Evolutionary conservation across 805 yeast species (phyloP), one percentile per base, ranked within the genome.

Genomic region (Yamadazyma kitorensis): DNA sequence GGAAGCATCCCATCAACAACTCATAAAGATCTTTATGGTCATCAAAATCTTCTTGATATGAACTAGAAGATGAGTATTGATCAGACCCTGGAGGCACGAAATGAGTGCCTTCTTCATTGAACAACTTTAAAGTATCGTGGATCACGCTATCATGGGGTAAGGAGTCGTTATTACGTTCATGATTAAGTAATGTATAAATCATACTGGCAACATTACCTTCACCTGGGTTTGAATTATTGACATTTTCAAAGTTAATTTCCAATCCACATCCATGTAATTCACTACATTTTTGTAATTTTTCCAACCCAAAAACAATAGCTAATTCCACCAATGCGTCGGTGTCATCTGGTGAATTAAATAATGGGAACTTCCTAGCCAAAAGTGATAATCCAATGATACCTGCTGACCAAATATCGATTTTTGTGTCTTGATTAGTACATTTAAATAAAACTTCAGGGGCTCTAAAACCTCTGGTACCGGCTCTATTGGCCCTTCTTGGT

Each of bases 391-490:
- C 71, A 41, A 89, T 84, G 9, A 88, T 87, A 2, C 96, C 97
- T 0, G 87, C 94, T 1, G 95, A 82, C 97, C 97, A 88, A 6
- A 86, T 75, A 57, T 88, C 97, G 27, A 88, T 77, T 54, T 82
- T 83, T 5, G 85, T 76, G 3, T 83, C 72, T 61, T 88, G 97
- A 39, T 84, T 79, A 1, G 84, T 75, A 58, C 97, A 88, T 54
- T 86, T 87, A 59, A 87, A 72, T 35, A 89, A 63, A 4, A 88
- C 96, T 54, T 88, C 97, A 0, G 96, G 96, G 0, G 97, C 96
- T 47, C 97, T 70, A 52, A 88, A 88, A 0, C 97, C 97, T 48
- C 97, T 71, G 1, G 97, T 88, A 6, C 97, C 97, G 12, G 98
- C 98, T 48, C 98, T 78, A 51, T 93, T 93, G 0, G 98, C 98